Evolutionary conservation across 768 basidiomycete genomes (phyloP), one percentile per base, ranked within the genome.

Genomic region (Auricularia sp.): DNA sequence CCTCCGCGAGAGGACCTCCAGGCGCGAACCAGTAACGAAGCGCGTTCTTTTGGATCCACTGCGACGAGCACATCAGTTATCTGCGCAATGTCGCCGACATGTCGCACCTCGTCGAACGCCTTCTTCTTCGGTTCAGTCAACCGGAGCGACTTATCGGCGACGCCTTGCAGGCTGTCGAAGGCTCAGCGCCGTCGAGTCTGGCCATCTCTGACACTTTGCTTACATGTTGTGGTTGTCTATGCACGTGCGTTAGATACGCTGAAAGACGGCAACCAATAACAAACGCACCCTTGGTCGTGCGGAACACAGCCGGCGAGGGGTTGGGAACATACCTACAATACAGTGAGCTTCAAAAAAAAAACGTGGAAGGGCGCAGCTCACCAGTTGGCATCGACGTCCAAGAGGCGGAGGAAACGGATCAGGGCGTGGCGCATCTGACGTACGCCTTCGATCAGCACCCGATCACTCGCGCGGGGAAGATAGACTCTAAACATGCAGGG

Each of bases 341-440:
- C 35, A 63, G 59, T 62, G 16, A 56, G 10, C 45, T 13, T 54
- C 58, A 63, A 66, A 51, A 39, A 34, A 61, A 51, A 39, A 56
- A 16, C 62, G 62, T 58, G 62, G 70, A 73, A 67, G 70, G 39
- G 70, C 65, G 70, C 71, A 37, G 80, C 85, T 72, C 74, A 93
- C 93, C 92, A 94, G 65, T 87, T 86, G 67, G 73, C 86, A 71
- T 94, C 89, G 51, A 93, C 89, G 66, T 93, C 93, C 63, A 93
- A 77, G 62, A 83, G 82, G 62, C 83, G 79, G 78, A 92, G 81
- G 78, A 98, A 88, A 65, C 95, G 83, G 74, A 97, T 89, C 70
- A 98, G 77, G 35, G 94, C 92, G 76, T 97, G 94, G 69, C 94
- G 86, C 93, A 98, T 96, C 83, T 91, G 71, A 47, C 13, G 62